Base-by-base conservation (phyloP, 108 stramenopile genomes). In the Discostella stelligeroides region DNA sequence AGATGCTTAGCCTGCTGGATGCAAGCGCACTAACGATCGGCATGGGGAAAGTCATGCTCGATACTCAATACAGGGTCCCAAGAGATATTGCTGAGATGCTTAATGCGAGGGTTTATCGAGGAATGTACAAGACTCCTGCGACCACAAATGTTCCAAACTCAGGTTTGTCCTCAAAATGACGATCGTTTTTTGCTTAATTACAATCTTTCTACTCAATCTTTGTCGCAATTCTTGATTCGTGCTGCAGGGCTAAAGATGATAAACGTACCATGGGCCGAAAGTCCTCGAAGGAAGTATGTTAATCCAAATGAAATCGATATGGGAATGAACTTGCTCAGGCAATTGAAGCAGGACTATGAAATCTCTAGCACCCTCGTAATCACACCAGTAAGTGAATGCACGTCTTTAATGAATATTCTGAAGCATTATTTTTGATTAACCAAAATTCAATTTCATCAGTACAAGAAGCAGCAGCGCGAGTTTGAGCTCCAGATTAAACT, bases 51-150 rank as follows among this genome's bases (percentile, higher is more conserved):
- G 45, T 80, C 18, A 51, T 64, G 42, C 74, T 83, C 34, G 79
- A 67, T 24, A 67, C 54, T n/a, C 82, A 83, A 39, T 83, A 83
- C 46, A 42, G 78, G 18, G 77, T 83, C 30, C 82, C 82, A 7
- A 60, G 57, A 42, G 82, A 83, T 46, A 83, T 83, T 48, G 82
- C 82, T 50, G 68, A 58, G 37, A 66, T 83, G 42, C 68, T 83
- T 9, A 83, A 79, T 21, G 42, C 29, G 21, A 60, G 73, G 17
- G 59, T 83, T 18, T 79, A 83, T 47, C 61, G 45, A 45, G 82
- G 82, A 46, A 40, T 65, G 4, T 83, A 79, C 27, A 66, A 50
- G 12, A 83, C 82, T 23, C 54, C 72, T 48, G 60, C 58, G 12
- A 1, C 14, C 29, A 42, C 65, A 11, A 62, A 30, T 13, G 82